These are phyloP conservation scores for Globisporangium acanthophoron DNA, from an alignment of 352 stramenopile genomes.

Conservation along the genomic window DNA sequence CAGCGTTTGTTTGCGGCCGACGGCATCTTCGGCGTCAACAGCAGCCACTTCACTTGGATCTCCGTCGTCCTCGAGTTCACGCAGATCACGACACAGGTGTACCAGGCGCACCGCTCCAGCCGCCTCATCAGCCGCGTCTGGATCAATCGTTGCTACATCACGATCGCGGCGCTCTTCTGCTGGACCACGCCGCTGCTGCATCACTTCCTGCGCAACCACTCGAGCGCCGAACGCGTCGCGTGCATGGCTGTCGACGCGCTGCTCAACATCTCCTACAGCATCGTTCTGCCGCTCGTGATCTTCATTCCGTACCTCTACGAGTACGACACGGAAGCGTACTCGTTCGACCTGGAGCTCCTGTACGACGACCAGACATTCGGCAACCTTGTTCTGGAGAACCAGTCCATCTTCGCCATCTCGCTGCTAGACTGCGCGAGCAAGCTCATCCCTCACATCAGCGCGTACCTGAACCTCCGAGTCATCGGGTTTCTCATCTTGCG, in stretches of 20 bases:
- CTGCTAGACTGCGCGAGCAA: constrained; percentile 5
- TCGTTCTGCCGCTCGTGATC: constrained; percentile 25
- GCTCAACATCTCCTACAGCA: constrained; percentile 17
- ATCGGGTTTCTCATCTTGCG: constrained; percentile 18
- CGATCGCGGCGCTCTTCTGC: constrained; percentile 19
- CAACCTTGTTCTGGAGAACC: constrained; percentile 36
- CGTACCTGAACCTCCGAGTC: constrained; percentile 26
- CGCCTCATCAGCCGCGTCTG: constrained; percentile 6
- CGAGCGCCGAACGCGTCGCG: constrained; percentile 3
- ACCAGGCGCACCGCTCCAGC: constrained; percentile 13
- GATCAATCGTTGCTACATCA: constrained; percentile 17
- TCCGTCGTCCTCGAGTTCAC: constrained; percentile 3
- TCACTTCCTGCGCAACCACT: constrained; percentile 1
- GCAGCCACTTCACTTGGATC: neutral
- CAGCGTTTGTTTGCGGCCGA: neutral
- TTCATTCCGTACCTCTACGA: constrained; percentile 26
- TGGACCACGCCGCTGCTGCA: constrained; percentile 20
- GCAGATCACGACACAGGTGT: constrained; percentile 6
- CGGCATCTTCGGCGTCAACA: neutral
- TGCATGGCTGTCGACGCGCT: constrained; percentile 12
- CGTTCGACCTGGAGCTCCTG: constrained; percentile 25
- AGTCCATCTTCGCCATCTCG: constrained; percentile 11
- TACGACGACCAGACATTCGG: constrained; percentile 39
- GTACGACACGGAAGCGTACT: constrained; percentile 25
- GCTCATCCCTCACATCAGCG: constrained; percentile 7